phyloP scores from a whole-genome alignment of 2,329 filamentous ascomycete species.

The Neonectria ditissima region DNA sequence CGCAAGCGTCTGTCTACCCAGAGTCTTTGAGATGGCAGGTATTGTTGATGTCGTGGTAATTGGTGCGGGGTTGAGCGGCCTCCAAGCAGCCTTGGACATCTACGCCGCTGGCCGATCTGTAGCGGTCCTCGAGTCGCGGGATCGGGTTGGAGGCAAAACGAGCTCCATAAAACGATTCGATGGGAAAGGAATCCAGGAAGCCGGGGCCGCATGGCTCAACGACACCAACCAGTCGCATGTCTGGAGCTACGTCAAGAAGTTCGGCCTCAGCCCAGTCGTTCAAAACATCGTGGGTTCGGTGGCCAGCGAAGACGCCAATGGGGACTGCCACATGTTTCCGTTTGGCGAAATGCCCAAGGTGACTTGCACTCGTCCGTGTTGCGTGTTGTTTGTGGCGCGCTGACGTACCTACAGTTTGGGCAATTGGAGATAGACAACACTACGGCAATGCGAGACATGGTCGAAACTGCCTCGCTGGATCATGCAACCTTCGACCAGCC shows the following conservation, averaged over 20 bases:
- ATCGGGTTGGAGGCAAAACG: constrained; percentile 23
- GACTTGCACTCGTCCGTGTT: neutral
- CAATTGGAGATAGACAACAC: constrained; percentile 6
- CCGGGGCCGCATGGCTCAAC: constrained; percentile 24
- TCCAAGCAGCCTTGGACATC: constrained; percentile 23
- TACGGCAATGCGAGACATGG: neutral
- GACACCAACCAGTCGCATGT: constrained; percentile 24
- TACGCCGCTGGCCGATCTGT: constrained; percentile 16
- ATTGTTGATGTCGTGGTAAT: constrained; percentile 4
- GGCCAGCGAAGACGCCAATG: constrained; percentile 15
- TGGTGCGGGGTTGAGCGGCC: constrained; percentile 16
- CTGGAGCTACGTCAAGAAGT: constrained; percentile 16
- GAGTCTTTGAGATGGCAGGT: neutral
- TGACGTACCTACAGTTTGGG: neutral
- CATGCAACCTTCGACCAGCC: neutral
- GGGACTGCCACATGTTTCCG: constrained; percentile 22
- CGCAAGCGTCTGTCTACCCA: no score
- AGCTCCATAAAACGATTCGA: constrained; percentile 4
- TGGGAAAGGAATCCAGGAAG: constrained; percentile 10
- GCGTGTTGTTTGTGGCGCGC: no score
- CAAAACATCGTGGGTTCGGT: constrained; percentile 11
- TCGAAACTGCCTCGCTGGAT: constrained; percentile 6
- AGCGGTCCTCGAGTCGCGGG: constrained; percentile 14
- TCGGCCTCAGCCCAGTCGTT: constrained; percentile 14
- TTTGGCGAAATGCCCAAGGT: constrained; percentile 15